These are phyloP conservation scores for Tetrahymena malaccensis DNA, from an alignment of 73 alveolate species.

Conservation along the genomic window DNA sequence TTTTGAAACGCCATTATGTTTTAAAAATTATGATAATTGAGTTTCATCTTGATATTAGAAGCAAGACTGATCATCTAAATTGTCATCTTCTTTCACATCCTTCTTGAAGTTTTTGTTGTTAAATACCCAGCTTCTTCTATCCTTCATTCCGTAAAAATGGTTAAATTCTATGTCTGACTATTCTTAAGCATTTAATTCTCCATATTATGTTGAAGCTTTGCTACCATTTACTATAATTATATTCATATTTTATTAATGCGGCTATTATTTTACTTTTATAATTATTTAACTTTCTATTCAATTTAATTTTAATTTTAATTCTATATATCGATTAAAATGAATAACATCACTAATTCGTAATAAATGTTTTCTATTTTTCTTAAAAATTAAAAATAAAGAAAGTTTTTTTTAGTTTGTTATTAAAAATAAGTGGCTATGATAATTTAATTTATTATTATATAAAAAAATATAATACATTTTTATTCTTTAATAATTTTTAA, in stretches of 20 bases:
- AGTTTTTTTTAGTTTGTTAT: background rate
- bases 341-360: background rate
- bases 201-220: background rate
- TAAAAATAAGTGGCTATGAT: no score
- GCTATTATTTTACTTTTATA: background rate
- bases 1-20: background rate
- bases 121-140: background rate
- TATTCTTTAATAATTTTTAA: no score
- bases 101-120: background rate
- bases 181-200: background rate
- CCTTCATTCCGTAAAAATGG: background rate
- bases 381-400: no score
- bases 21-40: background rate
- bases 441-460: no score
- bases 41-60: background rate
- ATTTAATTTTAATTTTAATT: no score
- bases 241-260: background rate
- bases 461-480: no score
- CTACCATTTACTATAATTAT: background rate
- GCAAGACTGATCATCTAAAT: background rate
- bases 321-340: background rate
- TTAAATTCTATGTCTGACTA: background rate
- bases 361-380: no score
- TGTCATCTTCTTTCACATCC: background rate
- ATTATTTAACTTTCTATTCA: background rate